Base-by-base conservation (phyloP, 1,284 basidiomycete species). In the Tetrapyrgos nigripes region DNA sequence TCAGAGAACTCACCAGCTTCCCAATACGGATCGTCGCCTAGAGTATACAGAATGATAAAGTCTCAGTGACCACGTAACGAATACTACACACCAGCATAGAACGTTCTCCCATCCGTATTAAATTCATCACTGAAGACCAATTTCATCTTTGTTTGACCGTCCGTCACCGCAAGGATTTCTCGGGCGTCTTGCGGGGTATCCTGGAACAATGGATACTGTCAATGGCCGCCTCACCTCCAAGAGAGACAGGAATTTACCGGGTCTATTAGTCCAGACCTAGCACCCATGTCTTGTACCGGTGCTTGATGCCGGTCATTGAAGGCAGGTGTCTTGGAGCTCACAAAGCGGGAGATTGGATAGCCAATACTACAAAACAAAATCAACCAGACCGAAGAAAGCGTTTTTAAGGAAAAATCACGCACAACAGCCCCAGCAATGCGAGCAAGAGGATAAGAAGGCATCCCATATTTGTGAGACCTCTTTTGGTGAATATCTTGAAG, bases 261-360 rank as follows among this genome's bases (percentile, higher is more conserved):
- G 70, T 96, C 94, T 62, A 96, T 83, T 29, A 88, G 73, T 1
- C 62, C 69, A 0, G 85, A 33, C 29, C 27, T 8, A 2, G 35
- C 59, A 31, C 48, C 60, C 57, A 45, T 62, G 55, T 27, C 64
- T 46, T 94, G 92, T 37, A 93, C 93, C 17, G 84, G 83, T 8
- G 85, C 85, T 96, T 96, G 61, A 84, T 90, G 3, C 94, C 92
- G 92, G 21, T 93, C 67, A 67, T 92, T 92, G 70, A 24, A 11
- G n/a, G 17, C 4, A 8, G 29, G 17, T 3, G 29, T 49, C 89
- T 11, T 82, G 70, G 76, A 70, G 21, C 74, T 4, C 73, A 81
- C 3, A 84, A 83, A 27, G 75, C 77, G 10, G 68, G 63, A 21
- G 77, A 73, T 37, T 74, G 71, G 6, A 82, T 85, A 67, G 3